These are phyloP conservation scores for Diplodia mutila DNA, from an alignment of 2,329 filamentous ascomycete species.

Conservation along the genomic window DNA sequence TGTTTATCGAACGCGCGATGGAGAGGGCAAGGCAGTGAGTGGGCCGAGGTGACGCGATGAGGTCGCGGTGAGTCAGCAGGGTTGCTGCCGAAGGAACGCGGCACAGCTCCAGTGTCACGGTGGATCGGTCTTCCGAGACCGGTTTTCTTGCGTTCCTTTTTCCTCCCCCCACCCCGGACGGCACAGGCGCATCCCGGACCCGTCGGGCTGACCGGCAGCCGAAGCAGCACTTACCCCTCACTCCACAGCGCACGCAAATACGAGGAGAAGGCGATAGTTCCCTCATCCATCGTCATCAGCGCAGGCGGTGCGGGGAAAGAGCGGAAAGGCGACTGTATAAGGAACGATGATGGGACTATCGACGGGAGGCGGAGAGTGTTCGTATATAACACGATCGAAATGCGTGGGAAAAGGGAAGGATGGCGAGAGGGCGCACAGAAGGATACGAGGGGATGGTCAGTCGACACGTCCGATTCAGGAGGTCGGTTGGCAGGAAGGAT, in stretches of 20 bases:
- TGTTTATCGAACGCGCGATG: neutral
- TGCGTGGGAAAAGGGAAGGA: neutral
- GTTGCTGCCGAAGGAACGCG: neutral
- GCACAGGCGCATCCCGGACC: neutral
- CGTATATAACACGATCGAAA: neutral
- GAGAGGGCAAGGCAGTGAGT: neutral
- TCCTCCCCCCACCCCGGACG: neutral
- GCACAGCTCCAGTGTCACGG: neutral
- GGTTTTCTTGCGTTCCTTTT: neutral
- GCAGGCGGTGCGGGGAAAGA: neutral
- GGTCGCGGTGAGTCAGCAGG: neutral
- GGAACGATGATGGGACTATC: neutral
- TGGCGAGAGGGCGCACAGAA: neutral
- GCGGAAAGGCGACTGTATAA: neutral
- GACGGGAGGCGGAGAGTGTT: neutral
- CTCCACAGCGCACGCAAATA: neutral
- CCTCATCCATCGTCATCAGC: no score
- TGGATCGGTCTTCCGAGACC: neutral
- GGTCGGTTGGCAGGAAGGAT: neutral
- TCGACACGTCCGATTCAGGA: neutral
- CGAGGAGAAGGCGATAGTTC: neutral
- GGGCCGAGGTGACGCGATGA: neutral
- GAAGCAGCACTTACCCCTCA: constrained; percentile 6
- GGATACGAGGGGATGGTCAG: neutral
- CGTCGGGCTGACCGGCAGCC: neutral